These are phyloP conservation scores for Stemphylium lycopersici DNA, from an alignment of 2,329 filamentous ascomycete species.

Conservation along the genomic window DNA sequence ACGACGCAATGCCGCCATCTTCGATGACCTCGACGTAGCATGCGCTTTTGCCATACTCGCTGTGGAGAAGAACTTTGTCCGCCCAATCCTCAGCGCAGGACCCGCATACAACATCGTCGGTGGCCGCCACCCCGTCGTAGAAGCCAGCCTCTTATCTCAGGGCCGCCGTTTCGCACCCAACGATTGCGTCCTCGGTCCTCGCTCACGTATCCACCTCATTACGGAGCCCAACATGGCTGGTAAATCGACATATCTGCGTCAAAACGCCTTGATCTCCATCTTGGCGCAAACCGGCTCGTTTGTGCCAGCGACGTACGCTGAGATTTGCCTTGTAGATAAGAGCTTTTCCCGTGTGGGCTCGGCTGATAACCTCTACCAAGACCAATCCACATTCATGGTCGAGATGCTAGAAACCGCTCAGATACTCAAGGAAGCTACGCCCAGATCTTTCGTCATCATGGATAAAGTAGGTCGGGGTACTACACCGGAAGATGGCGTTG, in stretches of 20 bases:
- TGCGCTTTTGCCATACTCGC: constrained; percentile 85
- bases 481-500: constrained; percentile 87
- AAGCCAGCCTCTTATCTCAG: constrained; percentile 77
- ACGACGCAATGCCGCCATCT: constrained; percentile 84
- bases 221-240: constrained; percentile 97
- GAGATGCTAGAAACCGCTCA: constrained; percentile 97
- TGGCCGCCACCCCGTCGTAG: constrained; percentile 93
- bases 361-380: constrained; percentile 90
- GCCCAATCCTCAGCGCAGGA: constrained; percentile 71
- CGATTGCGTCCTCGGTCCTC: constrained; percentile 79
- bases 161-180: constrained; percentile 85
- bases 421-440: constrained; percentile 84
- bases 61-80: constrained; percentile 71
- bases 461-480: constrained; percentile 96
- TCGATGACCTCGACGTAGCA: constrained; percentile 91
- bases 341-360: constrained; percentile 88
- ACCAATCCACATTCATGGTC: constrained; percentile 99
- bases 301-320: constrained; percentile 85
- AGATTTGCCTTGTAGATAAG: constrained; percentile 91
- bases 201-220: constrained; percentile 70
- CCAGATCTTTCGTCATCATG: constrained; percentile 90
- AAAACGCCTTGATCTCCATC: constrained; percentile 93
- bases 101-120: constrained; percentile 77
- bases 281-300: constrained; percentile 92
- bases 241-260: constrained; percentile 93